Evolutionary conservation across 208 protist genomes (phyloP).

Genomic region (Herpetomonas muscarum): DNA sequence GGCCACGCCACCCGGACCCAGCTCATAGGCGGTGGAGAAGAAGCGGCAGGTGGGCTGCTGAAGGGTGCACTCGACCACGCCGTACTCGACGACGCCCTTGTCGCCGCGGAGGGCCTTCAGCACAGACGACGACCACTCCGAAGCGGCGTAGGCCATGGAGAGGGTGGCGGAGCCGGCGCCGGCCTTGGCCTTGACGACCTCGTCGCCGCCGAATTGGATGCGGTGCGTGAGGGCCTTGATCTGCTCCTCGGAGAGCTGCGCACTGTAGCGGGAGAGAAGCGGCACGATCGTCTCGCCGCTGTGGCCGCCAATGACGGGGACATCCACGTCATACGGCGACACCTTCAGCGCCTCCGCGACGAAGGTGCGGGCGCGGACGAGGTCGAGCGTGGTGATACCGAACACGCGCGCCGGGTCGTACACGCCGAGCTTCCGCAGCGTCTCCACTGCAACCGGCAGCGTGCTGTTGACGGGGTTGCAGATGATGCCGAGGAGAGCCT

Average conservation of each 20-base stretch:
- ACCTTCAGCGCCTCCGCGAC: slow-evolving; percentile 50
- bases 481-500: slow-evolving; percentile 90
- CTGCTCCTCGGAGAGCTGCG: slow-evolving; percentile 49
- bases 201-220: slow-evolving; percentile 80
- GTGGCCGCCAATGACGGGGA: slow-evolving; percentile 94
- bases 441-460: slow-evolving; percentile 92
- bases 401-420: slow-evolving; percentile 86
- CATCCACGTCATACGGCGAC: slow-evolving; percentile 56
- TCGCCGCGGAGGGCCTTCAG: slow-evolving; percentile 72
- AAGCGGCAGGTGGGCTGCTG: slow-evolving; percentile 43
- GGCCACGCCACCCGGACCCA: slow-evolving; percentile 78
- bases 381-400: slow-evolving; percentile 92
- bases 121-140: slow-evolving; percentile 61
- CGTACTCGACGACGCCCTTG: slow-evolving; percentile 65
- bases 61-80: slow-evolving; percentile 57
- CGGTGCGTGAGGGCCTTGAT: slow-evolving; percentile 76
- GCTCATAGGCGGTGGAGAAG: slow-evolving; percentile 77
- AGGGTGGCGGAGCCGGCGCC: slow-evolving; percentile 81
- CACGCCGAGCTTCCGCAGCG: slow-evolving; percentile 78
- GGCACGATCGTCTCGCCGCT: slow-evolving; percentile 93
- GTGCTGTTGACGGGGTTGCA: slow-evolving; percentile 96
- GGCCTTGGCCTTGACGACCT: slow-evolving; percentile 88
- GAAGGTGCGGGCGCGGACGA: slow-evolving; percentile 76
- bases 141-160: slow-evolving; percentile 49
- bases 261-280: slow-evolving; percentile 71